phyloP scores from a whole-genome alignment of 2,329 filamentous ascomycete species.

The Drechslerella coelobrocha region DNA sequence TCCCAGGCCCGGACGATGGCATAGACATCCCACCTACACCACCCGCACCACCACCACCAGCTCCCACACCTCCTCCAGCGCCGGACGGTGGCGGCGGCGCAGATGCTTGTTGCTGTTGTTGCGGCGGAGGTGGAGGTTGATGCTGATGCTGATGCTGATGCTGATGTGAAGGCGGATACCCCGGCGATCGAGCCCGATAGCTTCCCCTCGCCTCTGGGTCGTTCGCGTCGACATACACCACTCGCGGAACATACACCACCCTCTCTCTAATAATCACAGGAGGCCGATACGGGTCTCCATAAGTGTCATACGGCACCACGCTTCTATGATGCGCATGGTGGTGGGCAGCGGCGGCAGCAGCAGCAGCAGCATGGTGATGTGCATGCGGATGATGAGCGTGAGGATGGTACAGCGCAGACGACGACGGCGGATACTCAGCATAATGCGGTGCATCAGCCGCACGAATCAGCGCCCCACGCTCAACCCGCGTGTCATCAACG shows the following conservation, averaged over 20 bases:
- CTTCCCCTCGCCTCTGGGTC: constrained; percentile 35
- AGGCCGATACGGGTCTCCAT: constrained; percentile 34
- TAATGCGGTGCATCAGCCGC: constrained; percentile 31
- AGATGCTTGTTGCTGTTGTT: constrained; percentile 32
- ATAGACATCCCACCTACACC: too few species aligned
- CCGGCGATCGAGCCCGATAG: constrained; percentile 33
- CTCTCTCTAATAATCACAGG: constrained; percentile 39
- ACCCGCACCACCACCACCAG: too few species aligned
- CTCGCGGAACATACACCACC: constrained; percentile 30
- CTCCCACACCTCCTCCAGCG: too few species aligned
- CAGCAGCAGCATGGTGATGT: too few species aligned
- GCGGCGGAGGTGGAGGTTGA: constrained; percentile 3
- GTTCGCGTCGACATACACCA: constrained; percentile 38
- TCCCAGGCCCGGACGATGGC: too few species aligned
- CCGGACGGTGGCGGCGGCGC: constrained; percentile 15
- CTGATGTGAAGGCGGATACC: constrained; percentile 10
- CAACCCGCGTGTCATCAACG: constrained; percentile 25
- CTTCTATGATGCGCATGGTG: too few species aligned
- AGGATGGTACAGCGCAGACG: too few species aligned
- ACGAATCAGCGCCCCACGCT: constrained; percentile 28
- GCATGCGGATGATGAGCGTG: constrained; percentile 19
- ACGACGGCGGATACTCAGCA: constrained; percentile 37
- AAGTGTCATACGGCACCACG: constrained; percentile 34
- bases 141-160: neutral
- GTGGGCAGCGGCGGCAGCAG: too few species aligned